These are phyloP conservation scores for Epichloe baconii DNA, from an alignment of 2,329 filamentous ascomycete species.

Conservation along the genomic window DNA sequence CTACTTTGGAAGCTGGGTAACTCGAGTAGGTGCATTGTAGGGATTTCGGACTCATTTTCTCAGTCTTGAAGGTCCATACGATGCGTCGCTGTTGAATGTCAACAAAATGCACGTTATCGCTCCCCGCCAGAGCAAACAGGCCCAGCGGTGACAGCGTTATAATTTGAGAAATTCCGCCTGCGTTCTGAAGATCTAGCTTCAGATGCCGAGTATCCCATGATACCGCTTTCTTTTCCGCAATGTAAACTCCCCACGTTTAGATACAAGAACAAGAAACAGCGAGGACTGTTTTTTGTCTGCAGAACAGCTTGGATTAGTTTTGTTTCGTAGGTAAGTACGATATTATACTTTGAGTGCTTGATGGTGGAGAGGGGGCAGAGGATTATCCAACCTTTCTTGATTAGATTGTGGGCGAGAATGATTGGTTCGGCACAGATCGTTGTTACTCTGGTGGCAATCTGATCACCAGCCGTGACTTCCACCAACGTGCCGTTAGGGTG, in stretches of 20 bases:
- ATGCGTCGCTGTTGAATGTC: conserved; percentile 30
- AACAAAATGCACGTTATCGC: conserved; percentile 44
- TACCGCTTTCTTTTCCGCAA: conserved; percentile 13
- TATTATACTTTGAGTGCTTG: neutral
- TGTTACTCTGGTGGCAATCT: conserved; percentile 25
- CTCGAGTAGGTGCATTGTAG: conserved; percentile 45
- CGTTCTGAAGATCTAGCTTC: conserved; percentile 27
- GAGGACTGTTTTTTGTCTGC: neutral
- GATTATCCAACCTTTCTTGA: conserved; percentile 27
- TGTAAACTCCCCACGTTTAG: conserved; percentile 2
- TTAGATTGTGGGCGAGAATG: conserved; percentile 33
- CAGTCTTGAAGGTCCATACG: conserved; percentile 49
- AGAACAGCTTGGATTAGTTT: neutral
- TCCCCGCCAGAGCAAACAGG: conserved; percentile 46
- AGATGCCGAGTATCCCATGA: conserved; percentile 39
- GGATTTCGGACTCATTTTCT: conserved; percentile 43
- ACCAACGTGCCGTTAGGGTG: conserved; percentile 50
- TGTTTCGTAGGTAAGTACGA: neutral
- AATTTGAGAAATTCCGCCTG: conserved; percentile 38
- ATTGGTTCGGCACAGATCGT: conserved; percentile 40
- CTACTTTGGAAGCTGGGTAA: conserved; percentile 31
- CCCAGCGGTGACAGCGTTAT: conserved; percentile 45
- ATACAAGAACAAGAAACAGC: conserved; percentile 1
- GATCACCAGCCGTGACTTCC: conserved; percentile 35
- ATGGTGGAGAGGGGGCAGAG: neutral